phyloP scores from a whole-genome alignment of 345 rosid genomes.

The Acer negundo region DNA sequence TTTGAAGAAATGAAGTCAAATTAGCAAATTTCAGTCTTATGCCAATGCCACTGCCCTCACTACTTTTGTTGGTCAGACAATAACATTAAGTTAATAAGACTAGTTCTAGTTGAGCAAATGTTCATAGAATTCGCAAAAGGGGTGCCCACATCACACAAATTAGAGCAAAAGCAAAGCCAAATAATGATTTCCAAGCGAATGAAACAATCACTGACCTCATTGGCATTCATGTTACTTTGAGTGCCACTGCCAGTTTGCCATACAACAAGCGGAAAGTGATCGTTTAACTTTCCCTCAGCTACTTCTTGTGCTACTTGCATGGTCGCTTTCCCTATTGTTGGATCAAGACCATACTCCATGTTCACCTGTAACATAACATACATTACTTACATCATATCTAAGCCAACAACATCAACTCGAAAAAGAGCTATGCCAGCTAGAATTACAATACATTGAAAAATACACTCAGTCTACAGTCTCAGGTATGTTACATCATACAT shows the following conservation, averaged over 20 bases:
- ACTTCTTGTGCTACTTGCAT: slow-evolving; percentile 97
- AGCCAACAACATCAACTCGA: neutral
- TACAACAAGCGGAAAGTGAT: slow-evolving; percentile 88
- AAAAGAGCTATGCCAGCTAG: neutral
- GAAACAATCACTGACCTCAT: slow-evolving; percentile 60
- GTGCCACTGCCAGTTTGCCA: slow-evolving; percentile 99
- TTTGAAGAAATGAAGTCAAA: neutral
- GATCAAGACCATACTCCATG: slow-evolving; percentile 91
- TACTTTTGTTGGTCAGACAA: neutral
- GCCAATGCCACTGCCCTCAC: neutral
- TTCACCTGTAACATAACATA: slow-evolving; percentile 56
- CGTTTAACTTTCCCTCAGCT: slow-evolving; percentile 80
- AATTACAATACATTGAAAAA: neutral
- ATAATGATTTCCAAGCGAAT: neutral
- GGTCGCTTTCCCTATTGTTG: slow-evolving; percentile 77
- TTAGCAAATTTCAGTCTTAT: neutral
- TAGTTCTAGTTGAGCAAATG: neutral
- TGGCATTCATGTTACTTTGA: slow-evolving; percentile 99
- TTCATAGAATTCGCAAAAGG: neutral
- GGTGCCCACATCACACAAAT: neutral
- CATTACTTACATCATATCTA: neutral
- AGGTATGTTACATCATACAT: neutral
- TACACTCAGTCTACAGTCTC: neutral
- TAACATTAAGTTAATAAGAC: neutral
- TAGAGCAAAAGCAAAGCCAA: neutral